These are phyloP conservation scores for Xylaria sp. DNA, from an alignment of 2,329 filamentous ascomycete genomes.

Conservation along the genomic window DNA sequence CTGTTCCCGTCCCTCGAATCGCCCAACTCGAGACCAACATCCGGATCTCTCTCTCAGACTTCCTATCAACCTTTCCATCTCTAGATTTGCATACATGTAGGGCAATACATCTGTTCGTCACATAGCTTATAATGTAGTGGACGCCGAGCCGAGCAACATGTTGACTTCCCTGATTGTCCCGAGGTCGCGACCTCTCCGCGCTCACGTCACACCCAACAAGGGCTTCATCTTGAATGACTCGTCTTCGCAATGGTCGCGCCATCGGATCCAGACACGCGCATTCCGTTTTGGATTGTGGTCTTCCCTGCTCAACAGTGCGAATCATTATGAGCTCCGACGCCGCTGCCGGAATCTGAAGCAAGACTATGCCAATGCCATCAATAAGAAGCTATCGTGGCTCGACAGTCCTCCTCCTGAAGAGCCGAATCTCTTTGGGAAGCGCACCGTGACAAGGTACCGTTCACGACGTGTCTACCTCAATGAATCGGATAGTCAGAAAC, in stretches of 20 bases:
- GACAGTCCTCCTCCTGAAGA: constrained; percentile 34
- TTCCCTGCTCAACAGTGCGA: constrained; percentile 38
- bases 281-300: constrained; percentile 48
- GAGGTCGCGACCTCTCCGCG: constrained; percentile 27
- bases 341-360: constrained; percentile 41
- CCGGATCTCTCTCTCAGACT: not conserved
- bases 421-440: constrained; percentile 37
- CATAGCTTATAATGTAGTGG: constrained; percentile 12
- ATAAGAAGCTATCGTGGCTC: constrained; percentile 44
- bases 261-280: constrained; percentile 38
- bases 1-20: not conserved
- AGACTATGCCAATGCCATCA: constrained; percentile 42
- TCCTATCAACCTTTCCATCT: too few relatives aligned
- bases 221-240: constrained; percentile 17
- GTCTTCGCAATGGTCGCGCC: constrained; percentile 22
- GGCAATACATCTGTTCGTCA: constrained; percentile 6
- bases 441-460: constrained; percentile 34
- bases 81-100: not conserved
- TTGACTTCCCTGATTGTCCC: constrained; percentile 32
- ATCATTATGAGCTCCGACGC: constrained; percentile 40
- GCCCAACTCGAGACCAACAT: not conserved
- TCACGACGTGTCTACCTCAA: constrained; percentile 35
- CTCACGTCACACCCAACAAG: constrained; percentile 16
- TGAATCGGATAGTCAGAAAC: constrained; percentile 35
- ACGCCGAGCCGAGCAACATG: constrained; percentile 26